Evolutionary conservation across 2,329 filamentous ascomycete genomes (phyloP).

Genomic region (Monosporascus sp.): DNA sequence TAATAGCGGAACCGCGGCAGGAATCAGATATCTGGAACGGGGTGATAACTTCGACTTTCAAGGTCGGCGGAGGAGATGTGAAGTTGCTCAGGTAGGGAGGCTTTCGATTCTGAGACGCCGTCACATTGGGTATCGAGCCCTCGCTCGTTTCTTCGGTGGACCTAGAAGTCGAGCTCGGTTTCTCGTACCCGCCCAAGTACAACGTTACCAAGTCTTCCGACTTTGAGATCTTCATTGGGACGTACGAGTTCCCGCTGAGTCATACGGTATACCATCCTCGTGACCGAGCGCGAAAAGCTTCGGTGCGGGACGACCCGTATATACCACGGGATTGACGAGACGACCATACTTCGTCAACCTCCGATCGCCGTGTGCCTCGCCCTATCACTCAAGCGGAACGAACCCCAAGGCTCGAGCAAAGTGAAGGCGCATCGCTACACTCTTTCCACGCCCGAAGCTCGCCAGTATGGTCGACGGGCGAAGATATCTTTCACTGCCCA

Average conservation of each 20-base stretch:
- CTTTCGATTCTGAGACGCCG: conserved; percentile 36
- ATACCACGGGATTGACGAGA: conserved; percentile 31
- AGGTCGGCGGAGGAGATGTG: conserved; percentile 24
- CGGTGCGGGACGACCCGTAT: conserved; percentile 24
- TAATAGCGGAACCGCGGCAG: conserved; percentile 28
- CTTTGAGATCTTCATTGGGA: conserved; percentile 38
- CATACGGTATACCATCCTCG: conserved; percentile 32
- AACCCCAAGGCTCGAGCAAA: conserved; percentile 17
- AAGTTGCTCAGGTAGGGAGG: conserved; percentile 31
- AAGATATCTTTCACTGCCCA: conserved; percentile 28
- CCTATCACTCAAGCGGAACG: conserved; percentile 19
- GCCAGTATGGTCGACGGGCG: not conserved
- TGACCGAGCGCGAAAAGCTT: conserved; percentile 3
- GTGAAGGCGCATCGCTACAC: conserved; percentile 28
- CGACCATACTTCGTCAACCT: conserved; percentile 34
- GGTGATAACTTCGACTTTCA: conserved; percentile 33
- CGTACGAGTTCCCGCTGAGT: conserved; percentile 33
- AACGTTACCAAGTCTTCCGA: conserved; percentile 31
- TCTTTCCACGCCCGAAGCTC: conserved; percentile 13
- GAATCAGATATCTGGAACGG: conserved; percentile 34
- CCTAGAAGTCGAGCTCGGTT: conserved; percentile 35
- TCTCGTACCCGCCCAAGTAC: conserved; percentile 36
- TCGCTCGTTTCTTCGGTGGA: conserved; percentile 27
- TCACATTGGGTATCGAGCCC: conserved; percentile 32
- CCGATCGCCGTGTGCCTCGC: conserved; percentile 21